Conservation (phyloP, 2,329 filamentous ascomycete genomes). For the Huntiella omanensis region DNA sequence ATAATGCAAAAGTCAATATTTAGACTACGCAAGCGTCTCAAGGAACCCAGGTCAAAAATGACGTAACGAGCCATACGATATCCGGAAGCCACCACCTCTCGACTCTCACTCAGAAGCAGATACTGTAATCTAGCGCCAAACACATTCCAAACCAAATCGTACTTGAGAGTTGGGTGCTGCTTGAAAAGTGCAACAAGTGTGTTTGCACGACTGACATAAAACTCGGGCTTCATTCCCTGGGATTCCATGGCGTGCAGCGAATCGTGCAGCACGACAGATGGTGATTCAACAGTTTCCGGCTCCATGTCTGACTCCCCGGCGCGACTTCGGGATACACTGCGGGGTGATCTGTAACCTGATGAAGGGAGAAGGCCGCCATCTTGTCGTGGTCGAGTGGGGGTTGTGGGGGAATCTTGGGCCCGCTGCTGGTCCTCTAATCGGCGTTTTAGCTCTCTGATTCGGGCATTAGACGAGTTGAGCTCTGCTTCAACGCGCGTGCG, state of each 20-base stretch:
- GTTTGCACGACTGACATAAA: constrained; percentile 87
- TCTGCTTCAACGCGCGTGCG: constrained; percentile 66
- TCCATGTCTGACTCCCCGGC: constrained; percentile 44
- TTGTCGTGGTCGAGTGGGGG: constrained; percentile 33
- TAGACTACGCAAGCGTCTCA: constrained; percentile 69
- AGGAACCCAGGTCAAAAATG: constrained; percentile 75
- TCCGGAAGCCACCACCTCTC: constrained; percentile 86
- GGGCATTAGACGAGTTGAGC: constrained; percentile 68
- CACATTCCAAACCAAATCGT: constrained; percentile 88
- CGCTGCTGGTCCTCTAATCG: constrained; percentile 42
- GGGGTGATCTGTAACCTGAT: constrained; percentile 35
- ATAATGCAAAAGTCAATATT: constrained; percentile 90
- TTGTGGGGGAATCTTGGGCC: constrained; percentile 27
- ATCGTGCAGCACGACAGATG: constrained; percentile 78
- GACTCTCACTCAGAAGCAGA: constrained; percentile 87
- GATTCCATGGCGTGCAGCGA: constrained; percentile 77
- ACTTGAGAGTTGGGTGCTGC: constrained; percentile 78
- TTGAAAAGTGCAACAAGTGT: constrained; percentile 93
- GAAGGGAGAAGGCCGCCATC: constrained; percentile 30
- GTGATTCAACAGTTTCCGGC: constrained; percentile 53
- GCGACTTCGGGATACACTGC: constrained; percentile 33
- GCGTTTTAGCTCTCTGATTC: constrained; percentile 40
- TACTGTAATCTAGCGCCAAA: constrained; percentile 88
- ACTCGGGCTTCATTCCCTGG: constrained; percentile 76
- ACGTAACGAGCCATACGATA: constrained; percentile 89